A percentile compares a stretch with the other conserved stretches of the same genome.
Evolutionary conservation across 140 eudicot species (phyloP).

Genomic region (Stevia rebaudiana): DNA sequence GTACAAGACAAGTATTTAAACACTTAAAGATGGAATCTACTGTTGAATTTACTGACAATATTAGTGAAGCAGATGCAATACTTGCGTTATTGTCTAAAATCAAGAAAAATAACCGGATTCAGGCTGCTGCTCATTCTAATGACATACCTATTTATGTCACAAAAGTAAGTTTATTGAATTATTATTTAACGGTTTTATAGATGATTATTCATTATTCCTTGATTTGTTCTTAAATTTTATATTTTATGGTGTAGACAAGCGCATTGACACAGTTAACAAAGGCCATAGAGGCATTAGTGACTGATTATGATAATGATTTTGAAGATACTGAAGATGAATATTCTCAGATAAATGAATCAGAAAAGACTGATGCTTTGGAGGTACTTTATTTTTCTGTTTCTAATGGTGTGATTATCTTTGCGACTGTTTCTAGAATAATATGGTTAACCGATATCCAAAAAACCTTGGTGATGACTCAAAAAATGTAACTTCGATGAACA

Average conservation of each 20-base stretch:
- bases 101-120: conserved; percentile 76
- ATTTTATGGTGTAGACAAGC: conserved; percentile 55
- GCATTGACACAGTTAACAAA: conserved; percentile 61
- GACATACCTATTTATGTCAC: conserved; percentile 70
- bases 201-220: background rate
- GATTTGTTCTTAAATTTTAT: background rate
- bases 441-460: no score
- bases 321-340: conserved; percentile 49
- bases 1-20: conserved; percentile 58
- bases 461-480: no score
- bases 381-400: conserved; percentile 31
- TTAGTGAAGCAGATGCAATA: conserved; percentile 87
- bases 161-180: conserved; percentile 36
- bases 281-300: conserved; percentile 59
- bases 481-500: no score
- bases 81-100: conserved; percentile 73
- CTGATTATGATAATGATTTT: conserved; percentile 66
- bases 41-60: conserved; percentile 70
- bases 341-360: conserved; percentile 53
- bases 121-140: conserved; percentile 84
- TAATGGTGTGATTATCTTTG: background rate
- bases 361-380: conserved; percentile 92
- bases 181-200: background rate
- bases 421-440: background rate
- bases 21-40: conserved; percentile 51